These are phyloP conservation scores for Vishniacozyma victoriae DNA, from an alignment of 768 basidiomycete genomes.

Conservation along the genomic window DNA sequence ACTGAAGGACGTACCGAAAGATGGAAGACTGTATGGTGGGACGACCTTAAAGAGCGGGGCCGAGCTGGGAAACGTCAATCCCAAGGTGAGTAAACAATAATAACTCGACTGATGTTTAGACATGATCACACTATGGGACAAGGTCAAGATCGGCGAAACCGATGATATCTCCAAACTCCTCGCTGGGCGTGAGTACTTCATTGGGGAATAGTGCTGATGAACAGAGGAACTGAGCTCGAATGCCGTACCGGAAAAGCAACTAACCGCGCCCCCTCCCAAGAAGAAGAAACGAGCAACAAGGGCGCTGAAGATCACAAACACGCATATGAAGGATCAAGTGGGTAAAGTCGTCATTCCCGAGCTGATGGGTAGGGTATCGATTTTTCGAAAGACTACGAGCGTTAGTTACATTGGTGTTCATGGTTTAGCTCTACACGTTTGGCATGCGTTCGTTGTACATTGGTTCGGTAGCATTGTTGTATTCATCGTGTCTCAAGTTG, in stretches of 20 bases:
- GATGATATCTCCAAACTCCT: conserved; percentile 21
- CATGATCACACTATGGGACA: conserved; percentile 23
- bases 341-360: not conserved
- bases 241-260: conserved; percentile 13
- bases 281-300: conserved; percentile 19
- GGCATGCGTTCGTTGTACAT: no score
- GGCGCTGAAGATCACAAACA: conserved; percentile 24
- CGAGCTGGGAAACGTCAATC: conserved; percentile 29
- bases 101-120: conserved; percentile 6
- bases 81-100: conserved; percentile 25
- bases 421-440: no score
- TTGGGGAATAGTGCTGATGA: no score
- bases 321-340: conserved; percentile 28
- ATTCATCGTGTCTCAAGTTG: no score
- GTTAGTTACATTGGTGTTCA: no score
- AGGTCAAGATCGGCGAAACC: conserved; percentile 18
- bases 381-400: conserved; percentile 28
- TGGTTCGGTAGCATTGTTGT: no score
- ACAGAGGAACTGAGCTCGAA: conserved; percentile 22
- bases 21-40: conserved; percentile 35
- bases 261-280: conserved; percentile 11
- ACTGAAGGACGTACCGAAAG: conserved; percentile 19
- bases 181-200: conserved; percentile 19
- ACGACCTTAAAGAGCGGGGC: conserved; percentile 30
- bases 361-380: conserved; percentile 22